These are phyloP conservation scores for Combretum micranthum DNA, from an alignment of 345 rosid genomes.

Conservation along the genomic window DNA sequence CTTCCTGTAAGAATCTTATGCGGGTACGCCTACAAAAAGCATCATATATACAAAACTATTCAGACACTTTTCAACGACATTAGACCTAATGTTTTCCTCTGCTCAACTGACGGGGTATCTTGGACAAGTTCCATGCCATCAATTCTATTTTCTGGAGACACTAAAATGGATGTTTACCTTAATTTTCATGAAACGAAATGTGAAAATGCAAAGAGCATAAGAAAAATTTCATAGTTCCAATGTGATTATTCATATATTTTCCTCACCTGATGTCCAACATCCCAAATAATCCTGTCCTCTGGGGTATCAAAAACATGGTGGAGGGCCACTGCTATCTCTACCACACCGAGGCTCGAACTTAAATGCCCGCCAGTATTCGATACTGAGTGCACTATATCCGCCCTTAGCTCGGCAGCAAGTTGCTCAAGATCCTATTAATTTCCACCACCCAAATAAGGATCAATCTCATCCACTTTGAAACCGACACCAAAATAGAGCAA, in stretches of 20 bases:
- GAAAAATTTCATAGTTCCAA: background rate
- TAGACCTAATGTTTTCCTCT: background rate
- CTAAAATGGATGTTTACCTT: too few relatives aligned
- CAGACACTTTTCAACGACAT: background rate
- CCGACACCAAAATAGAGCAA: background rate
- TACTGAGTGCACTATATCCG: conserved; percentile 47
- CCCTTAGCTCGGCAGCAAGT: conserved; percentile 57
- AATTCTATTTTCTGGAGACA: too few relatives aligned
- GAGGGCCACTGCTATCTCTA: conserved; percentile 53
- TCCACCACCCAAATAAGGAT: background rate
- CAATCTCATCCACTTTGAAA: background rate
- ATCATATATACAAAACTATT: background rate
- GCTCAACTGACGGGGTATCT: too few relatives aligned
- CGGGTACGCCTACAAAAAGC: conserved; percentile 46
- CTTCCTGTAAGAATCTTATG: conserved; percentile 78
- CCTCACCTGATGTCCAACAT: conserved; percentile 75
- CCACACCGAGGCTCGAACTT: conserved; percentile 60
- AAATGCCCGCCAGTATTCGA: conserved; percentile 65
- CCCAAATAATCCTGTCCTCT: conserved; percentile 70
- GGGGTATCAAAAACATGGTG: conserved; percentile 62
- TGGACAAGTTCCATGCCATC: too few relatives aligned
- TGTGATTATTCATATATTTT: background rate
- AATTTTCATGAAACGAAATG: too few relatives aligned
- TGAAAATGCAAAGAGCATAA: too few relatives aligned
- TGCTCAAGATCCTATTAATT: conserved; percentile 52